Conservation (phyloP, 2,329 filamentous ascomycete species). For the Diaporthe destruens region DNA sequence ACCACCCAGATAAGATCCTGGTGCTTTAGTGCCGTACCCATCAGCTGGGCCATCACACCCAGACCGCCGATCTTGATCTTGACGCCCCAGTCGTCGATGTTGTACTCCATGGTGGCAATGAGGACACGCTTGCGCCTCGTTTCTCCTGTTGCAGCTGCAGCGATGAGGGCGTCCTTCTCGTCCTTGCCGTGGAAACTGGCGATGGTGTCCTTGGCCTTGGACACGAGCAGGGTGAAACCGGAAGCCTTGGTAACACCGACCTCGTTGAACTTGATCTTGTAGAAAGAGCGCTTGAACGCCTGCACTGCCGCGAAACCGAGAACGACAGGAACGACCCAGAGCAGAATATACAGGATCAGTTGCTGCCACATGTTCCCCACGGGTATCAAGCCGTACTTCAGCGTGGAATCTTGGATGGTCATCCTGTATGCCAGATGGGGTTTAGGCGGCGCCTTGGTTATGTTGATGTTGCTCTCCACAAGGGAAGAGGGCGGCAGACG, state of each 20-base stretch:
- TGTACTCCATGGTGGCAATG: slow-evolving; percentile 67
- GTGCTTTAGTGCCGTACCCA: slow-evolving; percentile 74
- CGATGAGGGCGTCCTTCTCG: slow-evolving; percentile 57
- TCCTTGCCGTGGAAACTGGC: slow-evolving; percentile 51
- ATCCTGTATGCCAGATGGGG: slow-evolving; percentile 68
- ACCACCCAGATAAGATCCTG: slow-evolving; percentile 76
- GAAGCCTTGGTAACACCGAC: slow-evolving; percentile 39
- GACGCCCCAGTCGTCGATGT: slow-evolving; percentile 77
- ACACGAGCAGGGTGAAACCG: slow-evolving; percentile 44
- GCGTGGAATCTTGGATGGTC: slow-evolving; percentile 65
- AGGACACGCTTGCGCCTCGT: slow-evolving; percentile 46
- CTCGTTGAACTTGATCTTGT: slow-evolving; percentile 61
- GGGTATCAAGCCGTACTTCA: slow-evolving; percentile 65
- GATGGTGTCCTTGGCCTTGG: slow-evolving; percentile 42
- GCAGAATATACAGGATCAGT: slow-evolving; percentile 64
- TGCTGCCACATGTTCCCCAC: slow-evolving; percentile 66
- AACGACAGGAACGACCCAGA: slow-evolving; percentile 65
- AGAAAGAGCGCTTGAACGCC: slow-evolving; percentile 69
- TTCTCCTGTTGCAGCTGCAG: slow-evolving; percentile 41
- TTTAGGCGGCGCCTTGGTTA: slow-evolving; percentile 64
- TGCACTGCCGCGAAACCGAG: slow-evolving; percentile 64
- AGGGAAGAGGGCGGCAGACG: slow-evolving; percentile 70
- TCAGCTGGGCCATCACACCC: slow-evolving; percentile 78
- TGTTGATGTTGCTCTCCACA: slow-evolving; percentile 66
- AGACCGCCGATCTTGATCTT: slow-evolving; percentile 80